Conservation (phyloP, 495 filamentous ascomycete species). For the Xylaria flabelliformis region DNA sequence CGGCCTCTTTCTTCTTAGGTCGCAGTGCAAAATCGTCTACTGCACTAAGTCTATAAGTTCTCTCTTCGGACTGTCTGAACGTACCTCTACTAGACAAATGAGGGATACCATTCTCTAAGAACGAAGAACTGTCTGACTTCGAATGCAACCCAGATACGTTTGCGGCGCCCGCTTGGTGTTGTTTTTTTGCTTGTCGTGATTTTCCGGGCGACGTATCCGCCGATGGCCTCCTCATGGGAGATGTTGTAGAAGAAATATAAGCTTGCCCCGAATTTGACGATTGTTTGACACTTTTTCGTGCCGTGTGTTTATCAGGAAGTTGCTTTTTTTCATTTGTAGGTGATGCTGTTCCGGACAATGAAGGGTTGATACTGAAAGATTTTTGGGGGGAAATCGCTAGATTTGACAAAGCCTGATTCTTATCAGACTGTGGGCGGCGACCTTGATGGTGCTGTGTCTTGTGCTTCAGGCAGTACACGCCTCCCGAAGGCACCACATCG, state of each 20-base stretch:
- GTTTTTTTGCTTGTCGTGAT: conserved; percentile 30
- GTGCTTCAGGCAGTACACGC: conserved; percentile 22
- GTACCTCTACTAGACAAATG: conserved; percentile 16
- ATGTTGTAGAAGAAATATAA: background rate
- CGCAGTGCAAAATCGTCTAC: conserved; percentile 39
- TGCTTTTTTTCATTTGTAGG: conserved; percentile 31
- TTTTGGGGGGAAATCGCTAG: background rate
- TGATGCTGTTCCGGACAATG: background rate
- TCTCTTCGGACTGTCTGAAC: conserved; percentile 19
- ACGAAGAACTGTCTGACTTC: conserved; percentile 18
- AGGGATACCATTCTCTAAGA: conserved; percentile 24
- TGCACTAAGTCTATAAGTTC: conserved; percentile 26
- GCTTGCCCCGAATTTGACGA: background rate
- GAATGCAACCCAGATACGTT: conserved; percentile 3
- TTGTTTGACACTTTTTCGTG: conserved; percentile 31
- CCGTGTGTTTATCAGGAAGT: conserved; percentile 32
- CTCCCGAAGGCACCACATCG: background rate
- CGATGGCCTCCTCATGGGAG: conserved; percentile 19
- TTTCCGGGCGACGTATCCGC: conserved; percentile 17
- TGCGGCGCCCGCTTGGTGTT: conserved; percentile 11
- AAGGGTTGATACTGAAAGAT: background rate
- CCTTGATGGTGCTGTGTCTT: background rate
- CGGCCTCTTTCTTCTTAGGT: conserved; percentile 32
- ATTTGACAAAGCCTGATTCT: conserved; percentile 1
- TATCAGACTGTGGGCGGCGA: background rate